Conservation (phyloP, 169 alveolate species). For the Plasmodium inui region DNA sequence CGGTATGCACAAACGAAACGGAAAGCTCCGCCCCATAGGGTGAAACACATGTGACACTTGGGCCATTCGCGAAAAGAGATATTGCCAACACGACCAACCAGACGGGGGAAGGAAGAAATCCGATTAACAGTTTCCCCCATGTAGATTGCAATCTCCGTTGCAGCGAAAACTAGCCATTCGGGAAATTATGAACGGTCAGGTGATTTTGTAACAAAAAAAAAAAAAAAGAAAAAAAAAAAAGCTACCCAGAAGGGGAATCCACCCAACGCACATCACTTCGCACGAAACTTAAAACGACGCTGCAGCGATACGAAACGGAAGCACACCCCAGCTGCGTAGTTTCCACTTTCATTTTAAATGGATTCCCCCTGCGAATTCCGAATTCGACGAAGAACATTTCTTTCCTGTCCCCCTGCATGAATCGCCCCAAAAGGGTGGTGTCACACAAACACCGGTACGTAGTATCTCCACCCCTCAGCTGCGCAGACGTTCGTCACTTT, state of each 20-base stretch:
- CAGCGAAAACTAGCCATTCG: constrained; percentile 1
- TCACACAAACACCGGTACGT: background rate
- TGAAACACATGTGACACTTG: background rate
- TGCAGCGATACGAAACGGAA: background rate
- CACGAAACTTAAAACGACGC: background rate
- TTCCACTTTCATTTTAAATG: background rate
- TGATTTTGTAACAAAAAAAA: background rate
- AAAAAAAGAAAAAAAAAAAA: constrained; percentile 1
- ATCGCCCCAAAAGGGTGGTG: background rate
- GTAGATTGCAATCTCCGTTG: background rate
- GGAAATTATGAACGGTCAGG: constrained; percentile 10
- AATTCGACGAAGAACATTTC: background rate
- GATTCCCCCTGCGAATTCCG: background rate
- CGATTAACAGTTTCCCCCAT: background rate
- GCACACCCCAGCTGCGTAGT: background rate
- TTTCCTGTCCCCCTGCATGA: background rate
- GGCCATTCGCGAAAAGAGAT: background rate
- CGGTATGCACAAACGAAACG: background rate
- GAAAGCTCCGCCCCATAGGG: background rate
- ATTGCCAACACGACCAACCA: background rate
- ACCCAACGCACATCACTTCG: background rate
- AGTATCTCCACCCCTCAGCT: background rate
- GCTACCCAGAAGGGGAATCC: background rate
- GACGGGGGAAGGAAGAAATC: background rate
- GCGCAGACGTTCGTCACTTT: background rate